A percentile compares a stretch with the other conserved stretches of the same genome.
phyloP scores from a whole-genome alignment of 2,329 filamentous ascomycete species.

The Fusarium dlaminii region DNA sequence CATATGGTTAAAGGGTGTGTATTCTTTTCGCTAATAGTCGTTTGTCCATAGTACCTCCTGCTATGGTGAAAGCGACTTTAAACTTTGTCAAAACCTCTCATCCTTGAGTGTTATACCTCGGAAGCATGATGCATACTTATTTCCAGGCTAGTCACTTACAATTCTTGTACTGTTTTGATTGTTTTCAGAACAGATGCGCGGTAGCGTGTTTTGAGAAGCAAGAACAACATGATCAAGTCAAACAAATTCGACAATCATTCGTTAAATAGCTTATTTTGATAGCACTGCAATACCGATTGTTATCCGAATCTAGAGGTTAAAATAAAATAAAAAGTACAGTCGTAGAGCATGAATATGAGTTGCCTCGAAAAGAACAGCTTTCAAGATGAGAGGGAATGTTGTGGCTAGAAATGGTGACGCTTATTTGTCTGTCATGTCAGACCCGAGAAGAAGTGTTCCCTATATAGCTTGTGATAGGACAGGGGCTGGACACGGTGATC shows the following conservation, averaged over 20 bases:
- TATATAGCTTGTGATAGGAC: too few species aligned
- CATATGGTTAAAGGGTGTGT: neutral
- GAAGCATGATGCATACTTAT: neutral
- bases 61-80: neutral
- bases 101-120: accelerated
- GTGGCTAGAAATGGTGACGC: neutral
- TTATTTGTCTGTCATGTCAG: neutral
- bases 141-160: neutral
- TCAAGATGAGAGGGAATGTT: neutral
- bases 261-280: accelerated
- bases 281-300: accelerated
- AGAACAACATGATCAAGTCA: neutral
- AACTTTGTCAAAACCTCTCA: neutral
- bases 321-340: neutral
- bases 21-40: neutral
- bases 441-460: neutral
- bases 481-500: neutral
- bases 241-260: neutral
- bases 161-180: neutral
- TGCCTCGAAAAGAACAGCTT: neutral
- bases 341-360: accelerated
- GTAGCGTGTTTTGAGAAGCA: neutral
- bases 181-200: too few species aligned
- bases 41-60: neutral
- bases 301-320: accelerated